Percentiles rank a stretch among this genome's conserved stretches.
Evolutionary conservation across 306 rosid genomes (phyloP).

Genomic region (Acmispon strigosus): DNA sequence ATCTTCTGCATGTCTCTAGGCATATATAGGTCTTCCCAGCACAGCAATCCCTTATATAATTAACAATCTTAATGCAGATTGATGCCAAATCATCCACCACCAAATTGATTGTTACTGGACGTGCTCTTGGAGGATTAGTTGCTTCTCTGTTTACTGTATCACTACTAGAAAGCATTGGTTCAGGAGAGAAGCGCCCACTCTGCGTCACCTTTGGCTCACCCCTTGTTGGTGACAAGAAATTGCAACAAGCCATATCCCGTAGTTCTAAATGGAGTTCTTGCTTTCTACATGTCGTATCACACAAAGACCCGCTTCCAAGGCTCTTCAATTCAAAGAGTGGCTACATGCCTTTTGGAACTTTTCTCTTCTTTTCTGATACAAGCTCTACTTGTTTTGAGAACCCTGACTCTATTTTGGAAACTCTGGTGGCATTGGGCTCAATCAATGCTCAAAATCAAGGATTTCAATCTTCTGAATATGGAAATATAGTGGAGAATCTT

Average conservation of each 20-base stretch:
- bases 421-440: slow-evolving; percentile 16
- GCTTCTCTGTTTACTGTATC: slow-evolving; percentile 65
- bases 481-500: slow-evolving; percentile 26
- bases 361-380: slow-evolving; percentile 35
- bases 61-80: no score
- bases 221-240: slow-evolving; percentile 34
- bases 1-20: no score
- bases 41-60: no score
- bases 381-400: slow-evolving; percentile 42
- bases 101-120: slow-evolving; percentile 47
- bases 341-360: slow-evolving; percentile 63
- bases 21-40: no score
- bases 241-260: slow-evolving; percentile 35
- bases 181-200: slow-evolving; percentile 38
- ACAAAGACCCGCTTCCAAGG: slow-evolving; percentile 41
- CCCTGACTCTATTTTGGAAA: slow-evolving; percentile 22
- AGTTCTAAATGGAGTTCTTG: slow-evolving; percentile 60
- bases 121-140: slow-evolving; percentile 49
- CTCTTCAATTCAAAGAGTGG: not conserved
- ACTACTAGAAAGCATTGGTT: slow-evolving; percentile 34
- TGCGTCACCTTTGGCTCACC: slow-evolving; percentile 77
- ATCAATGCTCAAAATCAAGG: not conserved
- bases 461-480: slow-evolving; percentile 16
- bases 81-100: not conserved
- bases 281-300: slow-evolving; percentile 48